These are phyloP conservation scores for Monosporascus ibericus DNA, from an alignment of 2,329 filamentous ascomycete species.

Conservation along the genomic window DNA sequence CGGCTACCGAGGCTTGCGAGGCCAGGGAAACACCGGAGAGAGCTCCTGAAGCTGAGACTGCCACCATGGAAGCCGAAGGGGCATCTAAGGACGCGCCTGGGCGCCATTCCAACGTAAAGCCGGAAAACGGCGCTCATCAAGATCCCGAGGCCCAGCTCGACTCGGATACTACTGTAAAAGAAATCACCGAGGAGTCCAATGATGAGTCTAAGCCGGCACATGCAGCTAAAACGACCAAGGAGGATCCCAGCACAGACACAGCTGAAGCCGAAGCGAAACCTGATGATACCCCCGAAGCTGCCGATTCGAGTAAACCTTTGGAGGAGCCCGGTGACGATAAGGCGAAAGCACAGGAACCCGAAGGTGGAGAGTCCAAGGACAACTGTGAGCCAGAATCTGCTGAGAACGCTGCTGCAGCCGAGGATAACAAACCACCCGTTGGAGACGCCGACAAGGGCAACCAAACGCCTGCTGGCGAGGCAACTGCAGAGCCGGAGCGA, in stretches of 20 bases:
- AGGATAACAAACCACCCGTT: not conserved
- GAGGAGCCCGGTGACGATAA: not conserved
- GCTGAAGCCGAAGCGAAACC: not conserved
- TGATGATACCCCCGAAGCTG: not conserved
- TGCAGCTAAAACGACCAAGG: not conserved
- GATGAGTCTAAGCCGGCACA: not conserved
- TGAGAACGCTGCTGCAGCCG: not conserved
- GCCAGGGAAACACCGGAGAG: not conserved
- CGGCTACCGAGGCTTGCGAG: not conserved
- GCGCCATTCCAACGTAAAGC: no score
- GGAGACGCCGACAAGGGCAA: not conserved
- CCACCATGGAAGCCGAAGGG: no score
- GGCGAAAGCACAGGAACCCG: not conserved
- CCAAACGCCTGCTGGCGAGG: slow-evolving; percentile 1
- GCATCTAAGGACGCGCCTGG: no score
- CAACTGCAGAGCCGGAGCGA: slow-evolving; percentile 5
- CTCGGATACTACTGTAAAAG: no score
- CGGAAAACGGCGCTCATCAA: not conserved
- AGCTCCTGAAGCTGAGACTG: no score
- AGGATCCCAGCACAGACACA: not conserved
- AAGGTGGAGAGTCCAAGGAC: not conserved
- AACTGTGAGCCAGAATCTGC: not conserved
- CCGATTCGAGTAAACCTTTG: not conserved
- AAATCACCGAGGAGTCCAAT: not conserved
- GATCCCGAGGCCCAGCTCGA: not conserved